Conservation (phyloP, 257 asterid genomes). For the Petunia axillaris region DNA sequence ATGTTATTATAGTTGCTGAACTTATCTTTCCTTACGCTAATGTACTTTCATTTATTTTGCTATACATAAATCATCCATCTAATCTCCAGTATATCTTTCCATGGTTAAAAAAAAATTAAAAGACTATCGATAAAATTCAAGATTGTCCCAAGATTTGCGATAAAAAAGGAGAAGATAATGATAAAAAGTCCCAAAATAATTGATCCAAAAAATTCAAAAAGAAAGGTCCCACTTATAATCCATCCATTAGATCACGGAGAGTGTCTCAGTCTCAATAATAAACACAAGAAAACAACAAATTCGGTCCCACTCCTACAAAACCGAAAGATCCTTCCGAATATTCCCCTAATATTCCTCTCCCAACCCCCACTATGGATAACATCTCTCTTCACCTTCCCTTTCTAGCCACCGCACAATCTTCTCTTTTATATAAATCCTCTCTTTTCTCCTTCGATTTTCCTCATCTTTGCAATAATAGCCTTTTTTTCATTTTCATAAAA, state of each 20-base stretch:
- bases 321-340: conserved; percentile 60
- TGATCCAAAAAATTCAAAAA: not conserved
- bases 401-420: not conserved
- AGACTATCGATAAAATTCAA: not conserved
- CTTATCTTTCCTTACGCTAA: no score
- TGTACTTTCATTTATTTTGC: no score
- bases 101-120: not conserved
- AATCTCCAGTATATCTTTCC: no score
- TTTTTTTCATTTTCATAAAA: not conserved
- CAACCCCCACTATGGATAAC: not conserved
- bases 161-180: not conserved
- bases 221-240: conserved; percentile 7
- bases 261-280: not conserved
- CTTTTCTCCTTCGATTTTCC: not conserved
- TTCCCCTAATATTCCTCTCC: conserved; percentile 35
- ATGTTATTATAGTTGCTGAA: no score
- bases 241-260: conserved; percentile 16
- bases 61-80: no score
- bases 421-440: not conserved
- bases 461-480: not conserved
- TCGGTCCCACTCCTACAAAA: conserved; percentile 17
- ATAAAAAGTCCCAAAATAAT: not conserved
- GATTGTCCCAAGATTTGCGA: not conserved
- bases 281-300: not conserved
- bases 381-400: not conserved